These are phyloP conservation scores for Arthromyces matolae DNA, from an alignment of 768 basidiomycete genomes.

Conservation along the genomic window DNA sequence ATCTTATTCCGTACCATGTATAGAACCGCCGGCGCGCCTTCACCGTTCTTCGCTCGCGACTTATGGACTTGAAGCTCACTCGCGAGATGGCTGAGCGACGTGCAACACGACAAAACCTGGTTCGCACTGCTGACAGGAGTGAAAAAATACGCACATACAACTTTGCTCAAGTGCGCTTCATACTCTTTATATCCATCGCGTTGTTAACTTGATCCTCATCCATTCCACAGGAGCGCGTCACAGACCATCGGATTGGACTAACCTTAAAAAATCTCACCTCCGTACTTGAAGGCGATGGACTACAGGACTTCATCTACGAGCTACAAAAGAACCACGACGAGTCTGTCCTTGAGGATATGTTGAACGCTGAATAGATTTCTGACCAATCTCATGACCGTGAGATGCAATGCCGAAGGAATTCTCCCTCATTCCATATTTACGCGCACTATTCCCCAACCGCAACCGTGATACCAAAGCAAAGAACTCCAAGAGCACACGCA, in stretches of 20 bases:
- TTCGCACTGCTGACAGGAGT: conserved; percentile 80
- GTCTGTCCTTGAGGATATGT: conserved; percentile 21
- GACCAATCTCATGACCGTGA: no score
- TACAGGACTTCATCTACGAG: conserved; percentile 55
- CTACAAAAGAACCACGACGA: conserved; percentile 56
- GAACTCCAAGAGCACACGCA: no score
- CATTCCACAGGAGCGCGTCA: conserved; percentile 72
- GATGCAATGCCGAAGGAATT: no score
- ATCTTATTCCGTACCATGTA: not conserved
- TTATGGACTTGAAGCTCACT: conserved; percentile 76
- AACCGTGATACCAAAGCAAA: no score
- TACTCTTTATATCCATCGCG: not conserved
- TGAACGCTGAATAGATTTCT: not conserved
- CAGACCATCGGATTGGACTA: conserved; percentile 85
- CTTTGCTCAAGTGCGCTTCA: conserved; percentile 67
- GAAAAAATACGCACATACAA: conserved; percentile 98
- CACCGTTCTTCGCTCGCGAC: conserved; percentile 79
- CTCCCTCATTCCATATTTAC: no score
- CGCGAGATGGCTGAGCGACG: conserved; percentile 70
- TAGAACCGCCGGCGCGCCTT: conserved; percentile 94
- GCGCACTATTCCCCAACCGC: no score
- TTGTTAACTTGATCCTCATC: not conserved
- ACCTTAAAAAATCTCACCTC: conserved; percentile 64
- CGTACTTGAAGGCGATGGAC: conserved; percentile 63
- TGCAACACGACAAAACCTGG: conserved; percentile 64